Percentiles rank a stretch among this genome's conserved stretches.
These are phyloP conservation scores for Austroboletus olivaceoglutinosus DNA, from an alignment of 1,284 basidiomycete species.

Conservation along the genomic window DNA sequence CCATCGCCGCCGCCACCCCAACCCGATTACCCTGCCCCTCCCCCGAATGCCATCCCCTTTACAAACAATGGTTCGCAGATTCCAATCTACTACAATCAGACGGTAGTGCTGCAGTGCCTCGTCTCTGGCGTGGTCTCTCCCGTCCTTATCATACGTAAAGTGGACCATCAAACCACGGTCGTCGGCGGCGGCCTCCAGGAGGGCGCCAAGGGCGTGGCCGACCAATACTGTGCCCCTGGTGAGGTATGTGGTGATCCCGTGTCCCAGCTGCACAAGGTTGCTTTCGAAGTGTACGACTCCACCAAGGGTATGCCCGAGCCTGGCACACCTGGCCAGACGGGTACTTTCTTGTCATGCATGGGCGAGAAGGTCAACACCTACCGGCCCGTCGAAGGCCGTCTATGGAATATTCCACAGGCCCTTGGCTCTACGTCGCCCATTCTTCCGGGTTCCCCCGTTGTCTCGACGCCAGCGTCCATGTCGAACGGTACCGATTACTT, in stretches of 20 bases:
- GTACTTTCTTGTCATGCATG: conserved; percentile 83
- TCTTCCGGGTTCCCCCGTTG: conserved; percentile 64
- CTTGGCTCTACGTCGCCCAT: conserved; percentile 57
- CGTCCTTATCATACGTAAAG: conserved; percentile 89
- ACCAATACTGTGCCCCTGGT: conserved; percentile 75
- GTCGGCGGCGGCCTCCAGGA: conserved; percentile 85
- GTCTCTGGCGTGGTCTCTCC: conserved; percentile 93
- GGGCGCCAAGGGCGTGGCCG: conserved; percentile 77
- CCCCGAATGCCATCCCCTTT: conserved; percentile 83
- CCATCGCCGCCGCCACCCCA: conserved; percentile 76
- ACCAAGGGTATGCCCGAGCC: conserved; percentile 65
- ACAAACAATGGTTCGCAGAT: conserved; percentile 76
- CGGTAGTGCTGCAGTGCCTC: conserved; percentile 91
- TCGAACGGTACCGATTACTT: conserved; percentile 63
- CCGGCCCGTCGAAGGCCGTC: conserved; percentile 77
- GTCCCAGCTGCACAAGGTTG: conserved; percentile 93
- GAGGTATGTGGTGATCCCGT: conserved; percentile 93
- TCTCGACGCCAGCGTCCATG: conserved; percentile 61
- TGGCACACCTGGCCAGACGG: conserved; percentile 69
- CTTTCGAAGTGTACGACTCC: conserved; percentile 82
- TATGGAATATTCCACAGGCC: conserved; percentile 55
- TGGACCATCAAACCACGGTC: conserved; percentile 87
- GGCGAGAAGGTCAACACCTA: conserved; percentile 88
- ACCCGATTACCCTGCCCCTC: conserved; percentile 84
- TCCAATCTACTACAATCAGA: conserved; percentile 94